Conservation (phyloP, 2,329 filamentous ascomycete genomes). For the Fusarium brevicatenulatum region DNA sequence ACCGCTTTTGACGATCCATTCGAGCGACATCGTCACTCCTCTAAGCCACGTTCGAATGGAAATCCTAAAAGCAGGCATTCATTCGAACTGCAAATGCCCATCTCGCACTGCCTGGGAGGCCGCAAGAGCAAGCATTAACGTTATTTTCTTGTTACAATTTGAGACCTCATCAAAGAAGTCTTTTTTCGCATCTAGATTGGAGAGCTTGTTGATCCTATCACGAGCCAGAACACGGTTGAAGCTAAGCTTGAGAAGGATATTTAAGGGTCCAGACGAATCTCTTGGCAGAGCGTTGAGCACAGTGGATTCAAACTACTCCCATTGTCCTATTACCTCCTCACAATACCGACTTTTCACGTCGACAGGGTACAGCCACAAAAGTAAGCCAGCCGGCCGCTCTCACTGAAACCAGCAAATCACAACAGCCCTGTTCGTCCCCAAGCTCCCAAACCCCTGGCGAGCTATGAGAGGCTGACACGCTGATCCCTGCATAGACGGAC, state of each 20-base stretch:
- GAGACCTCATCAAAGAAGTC: not conserved
- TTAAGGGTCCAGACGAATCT: not conserved
- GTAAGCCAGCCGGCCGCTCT: not conserved
- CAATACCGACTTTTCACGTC: not conserved
- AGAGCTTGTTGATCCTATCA: not conserved
- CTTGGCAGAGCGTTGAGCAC: not conserved
- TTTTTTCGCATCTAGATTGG: not conserved
- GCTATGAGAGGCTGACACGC: not conserved
- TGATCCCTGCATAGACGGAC: not conserved
- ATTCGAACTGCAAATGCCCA: not conserved
- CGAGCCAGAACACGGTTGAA: not conserved
- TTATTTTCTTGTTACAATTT: not conserved
- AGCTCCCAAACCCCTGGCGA: not conserved
- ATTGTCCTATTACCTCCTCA: not conserved
- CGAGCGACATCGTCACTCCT: slow-evolving; percentile 1
- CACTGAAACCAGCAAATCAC: not conserved
- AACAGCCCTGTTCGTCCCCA: not conserved
- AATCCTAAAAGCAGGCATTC: not conserved
- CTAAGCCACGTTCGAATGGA: slow-evolving; percentile 12
- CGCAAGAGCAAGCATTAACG: not conserved
- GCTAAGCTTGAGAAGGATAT: not conserved
- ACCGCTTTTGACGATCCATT: not conserved
- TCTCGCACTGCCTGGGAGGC: not conserved
- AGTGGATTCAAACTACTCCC: not conserved
- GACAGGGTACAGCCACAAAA: not conserved